Conservation (phyloP, 2,329 filamentous ascomycete species). For the Aspergillus sp. region DNA sequence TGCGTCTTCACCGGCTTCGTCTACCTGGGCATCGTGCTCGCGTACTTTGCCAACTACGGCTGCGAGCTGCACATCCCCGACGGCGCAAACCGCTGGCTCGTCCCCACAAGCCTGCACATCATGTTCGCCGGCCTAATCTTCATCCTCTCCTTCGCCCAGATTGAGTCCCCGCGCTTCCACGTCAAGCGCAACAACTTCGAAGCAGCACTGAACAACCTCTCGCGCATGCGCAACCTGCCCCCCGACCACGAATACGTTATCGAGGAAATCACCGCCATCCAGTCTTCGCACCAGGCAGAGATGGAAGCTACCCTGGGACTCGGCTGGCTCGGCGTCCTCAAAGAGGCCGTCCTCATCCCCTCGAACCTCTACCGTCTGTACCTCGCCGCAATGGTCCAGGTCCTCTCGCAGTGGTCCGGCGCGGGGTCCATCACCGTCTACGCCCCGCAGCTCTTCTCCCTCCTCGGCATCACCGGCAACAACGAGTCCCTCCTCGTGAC, state of each 20-base stretch:
- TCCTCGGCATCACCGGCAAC: conserved; percentile 71
- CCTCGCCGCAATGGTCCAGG: conserved; percentile 69
- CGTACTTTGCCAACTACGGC: conserved; percentile 76
- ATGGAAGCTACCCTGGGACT: conserved; percentile 71
- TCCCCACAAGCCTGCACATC: conserved; percentile 75
- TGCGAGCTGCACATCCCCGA: conserved; percentile 56
- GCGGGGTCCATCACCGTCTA: conserved; percentile 78
- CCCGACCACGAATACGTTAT: conserved; percentile 64
- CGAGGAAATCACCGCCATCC: conserved; percentile 67
- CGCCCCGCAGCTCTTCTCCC: conserved; percentile 71
- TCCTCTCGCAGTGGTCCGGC: conserved; percentile 76
- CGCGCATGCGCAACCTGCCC: conserved; percentile 61
- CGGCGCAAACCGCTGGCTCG: conserved; percentile 55
- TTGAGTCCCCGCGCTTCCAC: conserved; percentile 72
- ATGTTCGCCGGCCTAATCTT: conserved; percentile 77
- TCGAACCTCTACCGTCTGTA: conserved; percentile 75
- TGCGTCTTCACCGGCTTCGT: conserved; percentile 72
- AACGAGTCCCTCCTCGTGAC: conserved; percentile 74
- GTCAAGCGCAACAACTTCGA: conserved; percentile 67
- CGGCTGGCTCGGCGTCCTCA: conserved; percentile 66
- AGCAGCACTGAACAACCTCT: conserved; percentile 51
- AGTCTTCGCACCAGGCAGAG: conserved; percentile 69
- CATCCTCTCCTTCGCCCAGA: conserved; percentile 68
- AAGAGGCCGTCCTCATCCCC: conserved; percentile 69
- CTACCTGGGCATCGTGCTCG: conserved; percentile 77